These are phyloP conservation scores for Podosphaera xanthii DNA, from an alignment of 2,329 filamentous ascomycete genomes.

Conservation along the genomic window DNA sequence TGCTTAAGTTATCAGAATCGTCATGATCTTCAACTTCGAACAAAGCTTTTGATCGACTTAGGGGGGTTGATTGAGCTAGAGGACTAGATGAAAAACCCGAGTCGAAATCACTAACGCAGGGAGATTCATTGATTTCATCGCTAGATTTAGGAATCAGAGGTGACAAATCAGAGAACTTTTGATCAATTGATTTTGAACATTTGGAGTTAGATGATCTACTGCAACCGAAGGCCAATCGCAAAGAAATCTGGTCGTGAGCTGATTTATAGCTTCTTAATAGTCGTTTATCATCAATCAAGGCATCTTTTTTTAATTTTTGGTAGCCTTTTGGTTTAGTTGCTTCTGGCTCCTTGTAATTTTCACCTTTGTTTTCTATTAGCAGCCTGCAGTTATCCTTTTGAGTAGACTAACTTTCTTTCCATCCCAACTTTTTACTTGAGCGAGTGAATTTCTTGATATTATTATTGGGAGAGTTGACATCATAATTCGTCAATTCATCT, in stretches of 20 bases:
- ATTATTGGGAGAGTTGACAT: conserved; percentile 4
- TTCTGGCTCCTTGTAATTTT: conserved; percentile 7
- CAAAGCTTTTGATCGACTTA: conserved; percentile 8
- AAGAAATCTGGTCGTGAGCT: conserved; percentile 6
- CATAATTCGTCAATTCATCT: conserved; percentile 2
- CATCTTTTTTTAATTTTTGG: conserved; percentile 7
- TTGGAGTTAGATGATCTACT: too few relatives aligned
- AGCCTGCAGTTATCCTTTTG: neutral
- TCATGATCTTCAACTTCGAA: conserved; percentile 4
- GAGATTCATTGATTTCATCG: neutral
- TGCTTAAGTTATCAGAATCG: neutral
- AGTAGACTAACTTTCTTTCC: conserved; percentile 8
- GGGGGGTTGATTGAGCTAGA: conserved; percentile 12
- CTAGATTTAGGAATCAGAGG: neutral
- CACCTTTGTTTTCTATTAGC: conserved; percentile 4
- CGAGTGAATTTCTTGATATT: neutral
- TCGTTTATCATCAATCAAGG: conserved; percentile 5
- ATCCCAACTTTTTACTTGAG: conserved; percentile 5
- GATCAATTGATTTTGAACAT: neutral
- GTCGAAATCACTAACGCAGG: conserved; percentile 6
- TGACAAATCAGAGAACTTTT: neutral
- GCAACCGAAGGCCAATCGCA: conserved; percentile 2
- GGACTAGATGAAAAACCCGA: conserved; percentile 11
- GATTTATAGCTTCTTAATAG: conserved; percentile 6
- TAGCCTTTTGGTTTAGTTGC: conserved; percentile 6